Base-by-base conservation (phyloP, 1,139 yeast species). In the Hansenula sp. region DNA sequence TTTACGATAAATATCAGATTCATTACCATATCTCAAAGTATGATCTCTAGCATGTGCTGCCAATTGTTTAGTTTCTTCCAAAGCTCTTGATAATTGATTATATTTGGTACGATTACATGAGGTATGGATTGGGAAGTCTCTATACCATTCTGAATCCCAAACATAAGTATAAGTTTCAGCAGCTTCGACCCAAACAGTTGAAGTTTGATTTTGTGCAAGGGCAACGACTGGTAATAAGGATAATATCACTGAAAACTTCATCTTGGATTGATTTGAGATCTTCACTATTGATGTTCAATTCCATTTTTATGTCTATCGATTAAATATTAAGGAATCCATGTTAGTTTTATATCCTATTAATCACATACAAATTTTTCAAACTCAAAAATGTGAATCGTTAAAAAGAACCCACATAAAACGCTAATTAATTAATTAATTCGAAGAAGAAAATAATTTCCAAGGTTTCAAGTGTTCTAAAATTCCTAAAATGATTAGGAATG, bases 21-120 rank as follows among this genome's bases (percentile, higher is more conserved):
- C 53, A 35, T 51, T 49, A 40, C 64, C 64, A 36, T 46, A 56
- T 13, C 52, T 49, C 31, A 59, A 44, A 10, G 63, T 51, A 42
- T 61, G 58, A 31, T 50, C 51, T 45, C 55, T 60, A 10, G 65
- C 64, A 42, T 50, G 55, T 4, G 55, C 47, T 7, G 63, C 46
- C 21, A 55, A 55, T 41, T 51, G 54, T 33, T 57, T 41, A 2
- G 62, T 47, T 40, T 62, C 67, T 28, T 51, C 35, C 48, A 52
- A 52, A 3, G 44, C 54, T 25, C 42, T 37, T n/a, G 25, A 19
- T 10, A 52, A 35, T 40, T 50, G 53, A 16, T 40, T 41, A 21
- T 43, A 49, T 34, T 52, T 48, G 6, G 55, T 47, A 32, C 43
- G 33, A 40, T 52, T 52, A 36, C 55, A 52, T 5, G 53, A 50